Evolutionary conservation across 805 yeast species (phyloP).

Genomic region (Starmerella riodocensis): DNA sequence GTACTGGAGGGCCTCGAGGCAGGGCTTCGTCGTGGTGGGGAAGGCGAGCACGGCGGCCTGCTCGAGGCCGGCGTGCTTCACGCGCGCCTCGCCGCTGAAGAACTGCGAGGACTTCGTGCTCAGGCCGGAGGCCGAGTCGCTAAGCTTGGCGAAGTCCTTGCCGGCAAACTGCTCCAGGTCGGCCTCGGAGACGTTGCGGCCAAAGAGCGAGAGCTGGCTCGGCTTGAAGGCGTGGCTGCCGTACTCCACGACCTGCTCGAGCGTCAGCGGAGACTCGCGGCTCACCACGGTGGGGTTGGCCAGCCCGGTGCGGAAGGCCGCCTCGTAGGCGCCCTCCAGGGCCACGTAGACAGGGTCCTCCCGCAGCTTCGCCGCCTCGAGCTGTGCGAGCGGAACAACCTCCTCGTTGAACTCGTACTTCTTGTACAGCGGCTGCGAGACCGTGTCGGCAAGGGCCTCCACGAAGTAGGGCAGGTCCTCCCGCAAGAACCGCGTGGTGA

Average conservation of each 20-base stretch:
- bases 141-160: conserved; percentile 43
- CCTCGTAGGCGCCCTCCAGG: conserved; percentile 62
- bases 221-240: conserved; percentile 57
- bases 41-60: conserved; percentile 71
- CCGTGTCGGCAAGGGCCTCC: conserved; percentile 63
- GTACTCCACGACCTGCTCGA: conserved; percentile 53
- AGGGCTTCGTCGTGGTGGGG: conserved; percentile 51
- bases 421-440: conserved; percentile 54
- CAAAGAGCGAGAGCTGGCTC: conserved; percentile 58
- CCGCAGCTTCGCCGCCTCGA: conserved; percentile 39
- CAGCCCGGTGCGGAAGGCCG: conserved; percentile 74
- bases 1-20: conserved; percentile 58
- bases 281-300: conserved; percentile 73
- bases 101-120: conserved; percentile 33
- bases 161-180: conserved; percentile 63
- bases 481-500: conserved; percentile 70
- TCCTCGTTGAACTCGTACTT: conserved; percentile 73
- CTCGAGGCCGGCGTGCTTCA: conserved; percentile 43
- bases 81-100: conserved; percentile 49
- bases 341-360: conserved; percentile 46
- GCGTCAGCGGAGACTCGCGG: conserved; percentile 42
- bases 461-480: conserved; percentile 87
- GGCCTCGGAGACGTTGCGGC: conserved; percentile 55
- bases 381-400: conserved; percentile 63
- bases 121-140: conserved; percentile 46